Percentiles rank a stretch among this genome's conserved stretches.
These are phyloP conservation scores for Metschnikowia arizonensis DNA, from an alignment of 805 yeast genomes.

Conservation along the genomic window DNA sequence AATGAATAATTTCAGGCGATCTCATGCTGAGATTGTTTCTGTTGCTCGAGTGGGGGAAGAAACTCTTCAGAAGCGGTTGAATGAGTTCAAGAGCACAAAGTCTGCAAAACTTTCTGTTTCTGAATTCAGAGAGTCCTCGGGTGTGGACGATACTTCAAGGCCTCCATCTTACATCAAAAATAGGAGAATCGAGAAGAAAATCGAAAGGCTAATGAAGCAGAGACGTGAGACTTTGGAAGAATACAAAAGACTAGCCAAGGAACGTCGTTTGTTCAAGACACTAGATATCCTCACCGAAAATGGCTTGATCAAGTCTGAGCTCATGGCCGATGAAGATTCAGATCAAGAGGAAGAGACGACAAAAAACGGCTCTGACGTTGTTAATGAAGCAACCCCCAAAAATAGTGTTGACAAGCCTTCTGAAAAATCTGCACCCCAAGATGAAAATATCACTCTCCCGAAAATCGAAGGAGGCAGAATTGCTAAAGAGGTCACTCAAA, in stretches of 20 bases:
- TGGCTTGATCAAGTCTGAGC: background rate
- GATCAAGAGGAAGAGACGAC: conserved; percentile 6
- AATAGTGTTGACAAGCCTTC: background rate
- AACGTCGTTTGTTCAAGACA: conserved; percentile 9
- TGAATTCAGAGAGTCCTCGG: conserved; percentile 57
- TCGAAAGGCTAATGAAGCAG: conserved; percentile 27
- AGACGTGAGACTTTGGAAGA: conserved; percentile 19
- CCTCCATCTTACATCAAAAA: conserved; percentile 83
- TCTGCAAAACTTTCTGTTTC: conserved; percentile 71
- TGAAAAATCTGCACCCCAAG: background rate
- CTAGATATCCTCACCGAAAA: conserved; percentile 1
- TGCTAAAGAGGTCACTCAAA: background rate
- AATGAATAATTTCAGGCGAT: conserved; percentile 91
- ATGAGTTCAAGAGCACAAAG: conserved; percentile 77
- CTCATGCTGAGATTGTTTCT: conserved; percentile 90
- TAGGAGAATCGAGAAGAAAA: conserved; percentile 46
- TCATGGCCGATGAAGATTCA: conserved; percentile 10
- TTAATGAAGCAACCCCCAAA: background rate
- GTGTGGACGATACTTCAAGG: conserved; percentile 42
- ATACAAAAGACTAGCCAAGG: conserved; percentile 22
- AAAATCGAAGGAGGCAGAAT: background rate
- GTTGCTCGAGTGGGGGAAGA: conserved; percentile 94
- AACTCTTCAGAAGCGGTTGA: conserved; percentile 83
- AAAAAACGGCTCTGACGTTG: background rate
- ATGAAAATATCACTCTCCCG: background rate